These are phyloP conservation scores for Auricularia heimuer DNA, from an alignment of 768 basidiomycete genomes.

Conservation along the genomic window DNA sequence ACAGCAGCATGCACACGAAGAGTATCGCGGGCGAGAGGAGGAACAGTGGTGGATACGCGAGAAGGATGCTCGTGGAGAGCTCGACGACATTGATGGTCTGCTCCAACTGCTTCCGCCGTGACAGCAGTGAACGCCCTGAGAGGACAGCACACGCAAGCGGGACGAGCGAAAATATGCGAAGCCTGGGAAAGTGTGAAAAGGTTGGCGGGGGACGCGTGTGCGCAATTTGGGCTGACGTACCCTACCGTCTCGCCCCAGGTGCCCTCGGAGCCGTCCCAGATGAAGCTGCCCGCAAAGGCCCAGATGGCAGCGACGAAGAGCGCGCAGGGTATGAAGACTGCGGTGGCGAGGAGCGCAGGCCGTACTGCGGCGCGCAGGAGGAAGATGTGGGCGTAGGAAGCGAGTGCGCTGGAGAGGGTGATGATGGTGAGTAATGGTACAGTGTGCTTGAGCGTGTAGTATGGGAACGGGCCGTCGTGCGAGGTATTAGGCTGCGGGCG, in stretches of 20 bases:
- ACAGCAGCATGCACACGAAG: slow-evolving; percentile 51
- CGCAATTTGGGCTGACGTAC: slow-evolving; percentile 30
- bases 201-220: not conserved
- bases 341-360: slow-evolving; percentile 72
- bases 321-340: slow-evolving; percentile 64
- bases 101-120: slow-evolving; percentile 58
- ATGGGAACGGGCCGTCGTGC: slow-evolving; percentile 31
- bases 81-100: slow-evolving; percentile 37
- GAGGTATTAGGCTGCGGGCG: slow-evolving; percentile 17
- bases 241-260: slow-evolving; percentile 80
- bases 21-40: slow-evolving; percentile 67
- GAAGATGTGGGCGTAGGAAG: slow-evolving; percentile 65
- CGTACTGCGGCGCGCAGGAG: slow-evolving; percentile 73
- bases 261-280: slow-evolving; percentile 42
- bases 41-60: slow-evolving; percentile 65
- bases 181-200: slow-evolving; percentile 26
- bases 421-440: slow-evolving; percentile 68
- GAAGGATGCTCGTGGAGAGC: slow-evolving; percentile 59
- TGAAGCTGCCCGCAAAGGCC: slow-evolving; percentile 75
- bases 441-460: slow-evolving; percentile 65
- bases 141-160: slow-evolving; percentile 61
- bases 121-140: slow-evolving; percentile 45
- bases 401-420: slow-evolving; percentile 57
- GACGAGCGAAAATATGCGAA: slow-evolving; percentile 69
- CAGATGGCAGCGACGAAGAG: slow-evolving; percentile 67